These are phyloP conservation scores for Monosporascus sp. DNA, from an alignment of 2,329 filamentous ascomycete species.

Conservation along the genomic window DNA sequence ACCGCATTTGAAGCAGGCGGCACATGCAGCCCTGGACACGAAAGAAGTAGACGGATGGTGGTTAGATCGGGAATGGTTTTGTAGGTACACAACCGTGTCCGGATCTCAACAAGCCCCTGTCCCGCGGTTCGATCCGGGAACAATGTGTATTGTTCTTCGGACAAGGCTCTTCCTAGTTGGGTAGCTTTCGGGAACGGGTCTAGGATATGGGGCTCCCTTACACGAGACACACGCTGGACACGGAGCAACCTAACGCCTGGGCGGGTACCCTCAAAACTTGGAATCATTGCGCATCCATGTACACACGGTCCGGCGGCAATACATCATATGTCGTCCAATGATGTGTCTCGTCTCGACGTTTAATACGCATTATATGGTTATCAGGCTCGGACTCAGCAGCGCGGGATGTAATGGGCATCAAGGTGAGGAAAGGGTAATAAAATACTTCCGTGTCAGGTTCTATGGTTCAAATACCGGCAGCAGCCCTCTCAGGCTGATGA, in stretches of 20 bases:
- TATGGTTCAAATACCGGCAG: conserved; percentile 15
- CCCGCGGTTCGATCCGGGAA: background rate
- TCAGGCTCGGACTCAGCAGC: background rate
- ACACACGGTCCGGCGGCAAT: background rate
- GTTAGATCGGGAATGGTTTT: background rate
- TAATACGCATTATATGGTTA: background rate
- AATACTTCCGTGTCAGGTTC: background rate
- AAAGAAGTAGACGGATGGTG: background rate
- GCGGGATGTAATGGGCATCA: background rate
- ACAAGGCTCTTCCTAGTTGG: background rate
- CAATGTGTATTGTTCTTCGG: background rate
- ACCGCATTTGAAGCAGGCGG: background rate
- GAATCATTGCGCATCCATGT: background rate
- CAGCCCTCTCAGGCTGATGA: conserved; percentile 30
- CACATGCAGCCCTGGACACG: background rate
- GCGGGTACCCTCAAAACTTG: background rate
- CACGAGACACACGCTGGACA: conserved; percentile 1
- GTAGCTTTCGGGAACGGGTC: background rate
- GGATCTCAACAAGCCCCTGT: background rate
- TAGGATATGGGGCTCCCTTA: background rate
- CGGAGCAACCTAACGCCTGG: background rate
- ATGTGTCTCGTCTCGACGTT: conserved; percentile 2
- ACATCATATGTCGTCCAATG: background rate
- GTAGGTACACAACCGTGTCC: background rate
- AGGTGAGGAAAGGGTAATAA: background rate